A percentile compares a stretch with the other conserved stretches of the same genome.
Evolutionary conservation across 139 green algal species (phyloP).

Genomic region (Chlorella sp.): DNA sequence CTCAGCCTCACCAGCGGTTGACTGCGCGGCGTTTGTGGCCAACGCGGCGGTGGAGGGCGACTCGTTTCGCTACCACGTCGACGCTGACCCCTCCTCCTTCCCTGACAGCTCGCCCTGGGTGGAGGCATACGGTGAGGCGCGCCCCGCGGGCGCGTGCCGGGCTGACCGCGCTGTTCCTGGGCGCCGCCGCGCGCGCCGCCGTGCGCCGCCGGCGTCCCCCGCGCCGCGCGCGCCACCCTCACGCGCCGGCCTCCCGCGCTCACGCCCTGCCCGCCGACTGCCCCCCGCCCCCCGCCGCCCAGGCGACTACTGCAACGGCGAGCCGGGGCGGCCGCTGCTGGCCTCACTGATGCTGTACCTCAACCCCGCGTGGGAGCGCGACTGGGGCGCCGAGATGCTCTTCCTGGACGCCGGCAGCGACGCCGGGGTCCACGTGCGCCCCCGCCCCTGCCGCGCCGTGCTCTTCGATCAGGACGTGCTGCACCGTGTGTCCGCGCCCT

Average conservation of each 20-base stretch:
- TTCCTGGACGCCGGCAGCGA: constrained; percentile 72
- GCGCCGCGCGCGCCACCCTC: no score
- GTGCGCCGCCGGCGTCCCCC: no score
- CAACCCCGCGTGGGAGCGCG: constrained; percentile 64
- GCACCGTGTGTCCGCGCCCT: constrained; percentile 60
- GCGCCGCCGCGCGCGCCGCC: no score
- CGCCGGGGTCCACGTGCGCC: constrained; percentile 72
- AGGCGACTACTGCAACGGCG: constrained; percentile 83
- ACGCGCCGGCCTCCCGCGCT: no score
- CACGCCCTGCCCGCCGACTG: no score
- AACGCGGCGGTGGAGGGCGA: constrained; percentile 81
- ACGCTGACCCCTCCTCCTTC: constrained; percentile 81
- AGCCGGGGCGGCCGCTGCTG: constrained; percentile 79
- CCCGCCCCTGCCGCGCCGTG: constrained; percentile 49
- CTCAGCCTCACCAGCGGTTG: neutral
- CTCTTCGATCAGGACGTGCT: constrained; percentile 71
- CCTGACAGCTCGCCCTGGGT: constrained; percentile 43
- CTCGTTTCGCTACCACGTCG: constrained; percentile 78
- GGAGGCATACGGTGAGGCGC: constrained; percentile 3
- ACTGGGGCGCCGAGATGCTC: constrained; percentile 82
- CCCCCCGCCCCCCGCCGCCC: constrained; percentile 6
- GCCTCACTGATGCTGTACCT: constrained; percentile 87
- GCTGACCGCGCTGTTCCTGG: no score
- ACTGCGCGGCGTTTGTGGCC: constrained; percentile 79
- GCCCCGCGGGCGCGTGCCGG: no score